Conservation (phyloP, 805 yeast species). For the Cyberlindnera bimundalis region DNA sequence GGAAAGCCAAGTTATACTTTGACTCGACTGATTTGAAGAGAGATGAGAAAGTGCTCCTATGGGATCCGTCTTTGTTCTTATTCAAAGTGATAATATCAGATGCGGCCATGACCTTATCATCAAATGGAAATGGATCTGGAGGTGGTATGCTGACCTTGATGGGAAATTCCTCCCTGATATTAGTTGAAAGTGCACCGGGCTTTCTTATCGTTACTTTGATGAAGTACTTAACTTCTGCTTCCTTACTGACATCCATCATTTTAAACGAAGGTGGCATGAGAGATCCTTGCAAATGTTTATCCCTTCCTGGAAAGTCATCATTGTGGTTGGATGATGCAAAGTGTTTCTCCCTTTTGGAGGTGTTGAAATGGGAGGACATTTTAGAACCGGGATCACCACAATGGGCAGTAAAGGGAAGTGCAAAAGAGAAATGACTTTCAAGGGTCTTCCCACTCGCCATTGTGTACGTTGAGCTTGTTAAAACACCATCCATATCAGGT, state of each 20-base stretch:
- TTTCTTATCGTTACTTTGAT: slow-evolving; percentile 5
- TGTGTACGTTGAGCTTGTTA: background rate
- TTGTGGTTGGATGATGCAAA: slow-evolving; percentile 1
- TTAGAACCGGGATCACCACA: slow-evolving; percentile 4
- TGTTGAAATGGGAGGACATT: slow-evolving; percentile 4
- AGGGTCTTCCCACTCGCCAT: slow-evolving; percentile 5
- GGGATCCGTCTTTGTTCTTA: slow-evolving; percentile 7
- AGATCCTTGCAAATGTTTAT: background rate
- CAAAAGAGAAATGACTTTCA: slow-evolving; percentile 5
- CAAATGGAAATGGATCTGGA: slow-evolving; percentile 11
- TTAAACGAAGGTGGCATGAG: slow-evolving; percentile 7
- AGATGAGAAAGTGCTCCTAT: background rate
- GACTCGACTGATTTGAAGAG: slow-evolving; percentile 1
- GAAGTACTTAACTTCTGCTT: slow-evolving; percentile 6
- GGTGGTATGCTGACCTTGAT: slow-evolving; percentile 8
- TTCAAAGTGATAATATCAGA: slow-evolving; percentile 3
- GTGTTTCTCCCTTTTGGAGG: slow-evolving; percentile 1
- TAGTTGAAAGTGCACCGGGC: background rate
- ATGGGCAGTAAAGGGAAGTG: slow-evolving; percentile 7
- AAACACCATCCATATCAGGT: background rate
- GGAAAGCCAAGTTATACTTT: background rate
- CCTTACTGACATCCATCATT: background rate
- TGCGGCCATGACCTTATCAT: slow-evolving; percentile 7
- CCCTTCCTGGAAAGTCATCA: background rate
- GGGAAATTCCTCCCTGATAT: slow-evolving; percentile 7